Conservation (phyloP, 2,329 filamentous ascomycete genomes). For the Apiospora aurea region DNA sequence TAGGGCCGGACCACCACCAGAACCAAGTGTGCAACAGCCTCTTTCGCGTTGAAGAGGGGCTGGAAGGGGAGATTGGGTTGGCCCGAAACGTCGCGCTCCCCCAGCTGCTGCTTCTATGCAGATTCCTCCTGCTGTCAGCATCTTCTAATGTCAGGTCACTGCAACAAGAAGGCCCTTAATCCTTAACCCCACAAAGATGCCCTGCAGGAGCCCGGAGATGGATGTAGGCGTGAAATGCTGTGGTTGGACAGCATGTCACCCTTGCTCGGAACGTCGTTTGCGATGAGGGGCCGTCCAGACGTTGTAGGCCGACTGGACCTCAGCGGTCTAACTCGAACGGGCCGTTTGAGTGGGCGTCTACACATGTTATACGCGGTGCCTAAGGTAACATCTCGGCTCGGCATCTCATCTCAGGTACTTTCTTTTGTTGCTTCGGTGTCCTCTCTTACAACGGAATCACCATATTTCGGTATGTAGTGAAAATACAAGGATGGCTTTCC, state of each 20-base stretch:
- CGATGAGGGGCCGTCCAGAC: conserved; percentile 8
- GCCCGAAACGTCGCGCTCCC: background rate
- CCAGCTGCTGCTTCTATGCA: conserved; percentile 8
- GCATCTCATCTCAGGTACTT: conserved; percentile 1
- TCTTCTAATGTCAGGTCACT: conserved; percentile 16
- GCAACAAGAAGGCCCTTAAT: conserved; percentile 1
- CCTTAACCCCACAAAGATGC: conserved; percentile 16
- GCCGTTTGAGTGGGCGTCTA: background rate
- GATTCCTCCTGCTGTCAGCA: conserved; percentile 17
- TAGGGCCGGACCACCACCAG: background rate
- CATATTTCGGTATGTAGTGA: background rate
- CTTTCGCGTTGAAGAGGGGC: background rate
- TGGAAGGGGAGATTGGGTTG: background rate
- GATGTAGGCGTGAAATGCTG: conserved; percentile 12
- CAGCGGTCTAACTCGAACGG: conserved; percentile 14
- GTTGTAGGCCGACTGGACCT: conserved; percentile 18
- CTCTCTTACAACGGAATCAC: background rate
- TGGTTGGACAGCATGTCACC: conserved; percentile 14
- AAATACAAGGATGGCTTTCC: background rate
- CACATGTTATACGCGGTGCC: conserved; percentile 6
- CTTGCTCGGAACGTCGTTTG: conserved; percentile 13
- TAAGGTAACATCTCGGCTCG: conserved; percentile 6
- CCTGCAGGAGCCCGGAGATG: conserved; percentile 8
- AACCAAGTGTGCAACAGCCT: background rate
- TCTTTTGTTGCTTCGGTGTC: background rate